Evolutionary conservation across 768 basidiomycete genomes (phyloP), one percentile per base, ranked within the genome.

Genomic region (Calvatia gigantea): DNA sequence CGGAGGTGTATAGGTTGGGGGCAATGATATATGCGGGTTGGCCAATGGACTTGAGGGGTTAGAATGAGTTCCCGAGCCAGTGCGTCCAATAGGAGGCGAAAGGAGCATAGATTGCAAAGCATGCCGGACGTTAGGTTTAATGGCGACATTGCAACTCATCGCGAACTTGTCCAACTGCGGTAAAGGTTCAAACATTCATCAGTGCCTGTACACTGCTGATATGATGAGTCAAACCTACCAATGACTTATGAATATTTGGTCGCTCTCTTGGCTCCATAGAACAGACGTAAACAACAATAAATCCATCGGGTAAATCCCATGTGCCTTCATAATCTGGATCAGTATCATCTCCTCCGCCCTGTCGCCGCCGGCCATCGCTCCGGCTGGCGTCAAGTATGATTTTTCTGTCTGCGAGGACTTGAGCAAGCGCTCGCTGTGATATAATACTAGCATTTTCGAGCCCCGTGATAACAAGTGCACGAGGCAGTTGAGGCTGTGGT

Each of bases 151-250:
- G 5, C 79, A 81, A 62, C 88, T 91, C 80, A 93, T 84, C 2
- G 89, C 77, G 65, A 93, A 92, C 62, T 79, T 81, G 65, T 93
- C 89, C 12, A 93, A 75, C 89, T 91, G n/a, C n/a, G n/a, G n/a
- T n/a, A n/a, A n/a, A 62, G 31, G 7, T 43, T 29, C n/a, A 9
- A 21, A 28, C 43, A 52, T 45, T 39, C 51, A 33, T 29, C 45
- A 52, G 61, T 56, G 37, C 35, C 25, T 42, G 5, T 47, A 3
- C 4, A 46, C 31, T 11, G 39, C 49, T 45, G 38, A 42, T 25
- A n/a, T 29, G 21, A 33, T n/a, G 55, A 21, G 23, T 51, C 25
- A 58, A 33, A 46, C 86, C 59, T 66, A 91, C 90, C 67, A 92
- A 68, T 60, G 73, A 77, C 57, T 81, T 80, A 63, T 87, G 76